phyloP scores from a whole-genome alignment of 225 moss, liverwort and hornwort species.

The Polytrichum formosum region DNA sequence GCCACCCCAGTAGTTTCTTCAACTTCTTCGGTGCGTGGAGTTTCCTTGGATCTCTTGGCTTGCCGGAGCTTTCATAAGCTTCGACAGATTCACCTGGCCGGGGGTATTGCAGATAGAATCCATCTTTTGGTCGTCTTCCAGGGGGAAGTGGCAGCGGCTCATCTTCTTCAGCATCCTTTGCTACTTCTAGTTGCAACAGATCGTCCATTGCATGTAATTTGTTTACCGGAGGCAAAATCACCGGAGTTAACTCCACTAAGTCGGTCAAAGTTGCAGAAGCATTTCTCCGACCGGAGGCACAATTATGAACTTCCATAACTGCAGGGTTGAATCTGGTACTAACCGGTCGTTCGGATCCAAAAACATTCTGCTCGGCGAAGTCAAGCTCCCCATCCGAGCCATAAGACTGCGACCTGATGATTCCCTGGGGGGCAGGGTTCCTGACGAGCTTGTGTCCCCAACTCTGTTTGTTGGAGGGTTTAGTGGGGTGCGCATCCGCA shows the following conservation, averaged over 20 bases:
- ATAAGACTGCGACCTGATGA: background rate
- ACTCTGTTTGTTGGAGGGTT: background rate
- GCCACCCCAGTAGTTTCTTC: background rate
- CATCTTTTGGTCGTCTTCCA: conserved; percentile 45
- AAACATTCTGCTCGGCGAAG: no score
- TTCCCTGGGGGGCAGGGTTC: background rate
- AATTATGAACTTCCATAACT: no score
- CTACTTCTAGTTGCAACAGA: conserved; percentile 8
- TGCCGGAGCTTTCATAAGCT: background rate
- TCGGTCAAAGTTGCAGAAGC: background rate
- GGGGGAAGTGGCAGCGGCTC: conserved; percentile 39
- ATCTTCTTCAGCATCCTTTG: conserved; percentile 11
- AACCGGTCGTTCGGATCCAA: no score
- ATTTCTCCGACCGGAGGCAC: background rate
- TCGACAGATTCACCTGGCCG: conserved; percentile 16
- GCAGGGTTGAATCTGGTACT: no score
- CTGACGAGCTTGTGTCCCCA: no score
- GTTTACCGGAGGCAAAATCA: background rate
- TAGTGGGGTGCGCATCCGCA: conserved; percentile 9
- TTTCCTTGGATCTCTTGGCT: background rate
- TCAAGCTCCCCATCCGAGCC: background rate
- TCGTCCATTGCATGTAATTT: background rate
- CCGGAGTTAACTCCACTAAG: background rate
- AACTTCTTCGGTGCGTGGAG: conserved; percentile 14
- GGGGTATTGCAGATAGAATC: conserved; percentile 31